Conservation (phyloP, 1,139 yeast species). For the Yamadazyma mexicana region DNA sequence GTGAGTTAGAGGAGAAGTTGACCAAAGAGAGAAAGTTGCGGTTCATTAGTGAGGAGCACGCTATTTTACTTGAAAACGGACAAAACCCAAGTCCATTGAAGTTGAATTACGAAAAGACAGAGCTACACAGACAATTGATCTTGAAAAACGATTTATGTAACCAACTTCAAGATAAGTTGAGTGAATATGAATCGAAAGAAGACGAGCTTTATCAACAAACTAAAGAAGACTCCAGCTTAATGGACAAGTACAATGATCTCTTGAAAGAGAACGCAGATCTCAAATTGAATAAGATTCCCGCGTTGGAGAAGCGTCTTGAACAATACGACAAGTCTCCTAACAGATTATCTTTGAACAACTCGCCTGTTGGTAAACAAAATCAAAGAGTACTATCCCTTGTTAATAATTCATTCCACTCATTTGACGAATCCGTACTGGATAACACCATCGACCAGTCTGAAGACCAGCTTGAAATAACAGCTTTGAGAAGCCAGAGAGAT, state of each 20-base stretch:
- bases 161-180: conserved; percentile 43
- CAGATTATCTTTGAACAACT: conserved; percentile 6
- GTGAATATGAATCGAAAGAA: conserved; percentile 25
- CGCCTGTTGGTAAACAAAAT: conserved; percentile 3
- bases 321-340: conserved; percentile 2
- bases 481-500: conserved; percentile 54
- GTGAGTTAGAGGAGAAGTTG: conserved; percentile 55
- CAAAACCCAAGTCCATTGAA: conserved; percentile 55
- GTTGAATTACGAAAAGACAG: conserved; percentile 57
- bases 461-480: conserved; percentile 31
- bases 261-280: conserved; percentile 45
- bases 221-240: conserved; percentile 22
- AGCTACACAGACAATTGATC: conserved; percentile 45
- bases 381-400: conserved; percentile 23
- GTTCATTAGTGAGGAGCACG: conserved; percentile 70
- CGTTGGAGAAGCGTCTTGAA: conserved; percentile 32
- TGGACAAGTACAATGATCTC: conserved; percentile 40
- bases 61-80: conserved; percentile 55
- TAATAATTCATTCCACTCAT: conserved; percentile 9
- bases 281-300: conserved; percentile 41
- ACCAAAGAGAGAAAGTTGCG: conserved; percentile 66
- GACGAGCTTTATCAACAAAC: conserved; percentile 11
- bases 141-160: conserved; percentile 49
- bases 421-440: conserved; percentile 11
- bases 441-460: conserved; percentile 21